These are phyloP conservation scores for Glebionis coronaria DNA, from an alignment of 129 eudicot species.

Conservation along the genomic window DNA sequence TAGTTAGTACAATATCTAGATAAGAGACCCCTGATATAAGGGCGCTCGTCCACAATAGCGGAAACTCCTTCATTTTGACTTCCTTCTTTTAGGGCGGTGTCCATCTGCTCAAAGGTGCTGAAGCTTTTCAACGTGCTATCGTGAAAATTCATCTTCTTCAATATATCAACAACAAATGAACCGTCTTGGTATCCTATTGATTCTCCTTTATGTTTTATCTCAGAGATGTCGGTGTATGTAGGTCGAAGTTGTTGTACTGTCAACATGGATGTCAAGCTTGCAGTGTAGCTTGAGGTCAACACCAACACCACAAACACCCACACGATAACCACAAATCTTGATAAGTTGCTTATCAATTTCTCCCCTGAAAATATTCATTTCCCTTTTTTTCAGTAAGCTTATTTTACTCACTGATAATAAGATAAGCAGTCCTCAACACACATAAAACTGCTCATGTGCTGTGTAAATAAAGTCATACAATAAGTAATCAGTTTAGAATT, in stretches of 20 bases:
- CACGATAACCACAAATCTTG: slow-evolving; percentile 20
- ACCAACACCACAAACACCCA: slow-evolving; percentile 33
- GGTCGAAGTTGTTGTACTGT: slow-evolving; percentile 39
- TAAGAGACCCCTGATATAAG: neutral
- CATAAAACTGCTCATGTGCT: too few relatives aligned
- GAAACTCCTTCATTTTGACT: neutral
- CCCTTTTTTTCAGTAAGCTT: too few relatives aligned
- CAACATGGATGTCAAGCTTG: slow-evolving; percentile 42
- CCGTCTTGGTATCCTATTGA: slow-evolving; percentile 23
- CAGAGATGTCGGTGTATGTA: neutral
- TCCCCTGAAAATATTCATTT: slow-evolving; percentile 27
- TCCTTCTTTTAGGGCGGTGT: neutral
- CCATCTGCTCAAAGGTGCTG: neutral
- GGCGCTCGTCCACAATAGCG: neutral
- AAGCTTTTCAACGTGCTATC: neutral
- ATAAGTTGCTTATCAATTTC: slow-evolving; percentile 31
- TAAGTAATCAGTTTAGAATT: too few relatives aligned
- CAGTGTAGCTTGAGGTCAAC: slow-evolving; percentile 48
- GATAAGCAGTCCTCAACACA: too few relatives aligned
- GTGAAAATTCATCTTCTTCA: neutral
- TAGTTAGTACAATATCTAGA: neutral
- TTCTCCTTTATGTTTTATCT: neutral
- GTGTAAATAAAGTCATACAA: too few relatives aligned
- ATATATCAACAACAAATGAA: neutral
- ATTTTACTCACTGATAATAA: too few relatives aligned